These are phyloP conservation scores for Gossypium mustelinum DNA, from an alignment of 345 rosid genomes.

Conservation along the genomic window DNA sequence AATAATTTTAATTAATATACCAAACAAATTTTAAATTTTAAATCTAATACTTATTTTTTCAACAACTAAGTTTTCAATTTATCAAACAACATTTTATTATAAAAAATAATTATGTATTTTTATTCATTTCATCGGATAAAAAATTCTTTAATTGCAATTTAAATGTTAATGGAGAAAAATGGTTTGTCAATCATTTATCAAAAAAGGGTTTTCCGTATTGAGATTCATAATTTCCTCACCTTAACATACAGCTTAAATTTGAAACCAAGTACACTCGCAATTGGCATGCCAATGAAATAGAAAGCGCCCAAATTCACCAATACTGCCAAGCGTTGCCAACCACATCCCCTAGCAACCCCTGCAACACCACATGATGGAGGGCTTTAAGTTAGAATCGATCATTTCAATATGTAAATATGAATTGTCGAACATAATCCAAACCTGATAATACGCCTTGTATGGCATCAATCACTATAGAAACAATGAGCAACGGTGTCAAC, in stretches of 20 bases:
- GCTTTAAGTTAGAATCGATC: not conserved
- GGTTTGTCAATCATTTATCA: no score
- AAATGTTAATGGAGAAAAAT: no score
- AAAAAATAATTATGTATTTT: no score
- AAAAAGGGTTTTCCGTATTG: no score
- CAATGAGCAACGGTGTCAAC: constrained; percentile 48
- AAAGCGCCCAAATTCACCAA: constrained; percentile 45
- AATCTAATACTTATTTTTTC: no score
- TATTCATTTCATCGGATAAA: no score
- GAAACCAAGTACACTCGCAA: constrained; percentile 49
- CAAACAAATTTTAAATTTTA: no score
- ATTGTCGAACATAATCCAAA: not conserved
- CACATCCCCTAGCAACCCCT: constrained; percentile 79
- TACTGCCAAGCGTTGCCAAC: constrained; percentile 62
- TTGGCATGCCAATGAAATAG: constrained; percentile 49
- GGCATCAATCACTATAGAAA: constrained; percentile 52
- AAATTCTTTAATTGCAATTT: no score
- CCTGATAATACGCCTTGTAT: constrained; percentile 70
- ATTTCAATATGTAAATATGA: no score
- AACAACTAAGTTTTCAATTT: no score
- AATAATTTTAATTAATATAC: no score
- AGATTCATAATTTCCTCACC: constrained; percentile 26
- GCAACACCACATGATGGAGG: not conserved
- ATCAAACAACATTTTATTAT: no score
- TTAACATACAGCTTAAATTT: constrained; percentile 43